These are phyloP conservation scores for Linaria vulgaris DNA, from an alignment of 257 asterid genomes.

Conservation along the genomic window DNA sequence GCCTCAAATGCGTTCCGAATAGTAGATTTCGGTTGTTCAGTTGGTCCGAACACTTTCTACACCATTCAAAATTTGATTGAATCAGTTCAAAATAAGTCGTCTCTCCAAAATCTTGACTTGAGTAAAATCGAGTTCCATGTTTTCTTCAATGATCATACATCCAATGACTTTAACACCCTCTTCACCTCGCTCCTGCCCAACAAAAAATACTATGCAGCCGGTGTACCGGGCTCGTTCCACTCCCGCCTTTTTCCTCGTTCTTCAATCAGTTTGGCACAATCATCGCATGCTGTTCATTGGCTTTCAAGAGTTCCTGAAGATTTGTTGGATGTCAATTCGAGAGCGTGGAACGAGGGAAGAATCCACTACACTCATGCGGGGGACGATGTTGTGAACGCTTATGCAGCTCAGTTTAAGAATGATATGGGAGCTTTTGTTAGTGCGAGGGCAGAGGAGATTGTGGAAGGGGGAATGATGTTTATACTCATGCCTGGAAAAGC, in stretches of 20 bases:
- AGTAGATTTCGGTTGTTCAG: conserved; percentile 37
- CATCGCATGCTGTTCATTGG: conserved; percentile 39
- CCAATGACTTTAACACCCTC: conserved; percentile 45
- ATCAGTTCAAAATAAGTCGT: conserved; percentile 11
- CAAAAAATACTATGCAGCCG: conserved; percentile 29
- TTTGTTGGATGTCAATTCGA: conserved; percentile 3
- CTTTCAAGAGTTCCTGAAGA: conserved; percentile 34
- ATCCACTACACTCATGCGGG: conserved; percentile 25
- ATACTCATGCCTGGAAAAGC: conserved; percentile 21
- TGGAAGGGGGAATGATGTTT: conserved; percentile 32
- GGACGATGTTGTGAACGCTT: conserved; percentile 21
- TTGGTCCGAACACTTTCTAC: conserved; percentile 36
- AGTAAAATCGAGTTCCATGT: conserved; percentile 27
- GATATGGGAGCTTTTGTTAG: conserved; percentile 30
- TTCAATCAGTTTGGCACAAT: conserved; percentile 31
- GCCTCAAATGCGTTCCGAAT: conserved; percentile 1
- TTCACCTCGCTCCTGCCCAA: conserved; percentile 27
- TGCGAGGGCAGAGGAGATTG: conserved; percentile 40
- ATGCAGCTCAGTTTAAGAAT: conserved; percentile 30
- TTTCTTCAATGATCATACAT: conserved; percentile 36
- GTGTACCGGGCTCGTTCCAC: conserved; percentile 40
- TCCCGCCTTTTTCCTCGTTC: conserved; percentile 25
- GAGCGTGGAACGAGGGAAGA: conserved; percentile 30
- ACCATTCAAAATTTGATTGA: conserved; percentile 26
- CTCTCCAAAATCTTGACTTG: background rate